phyloP scores from a whole-genome alignment of 192 early-diverging fungal species.

The Podila epicladia region DNA sequence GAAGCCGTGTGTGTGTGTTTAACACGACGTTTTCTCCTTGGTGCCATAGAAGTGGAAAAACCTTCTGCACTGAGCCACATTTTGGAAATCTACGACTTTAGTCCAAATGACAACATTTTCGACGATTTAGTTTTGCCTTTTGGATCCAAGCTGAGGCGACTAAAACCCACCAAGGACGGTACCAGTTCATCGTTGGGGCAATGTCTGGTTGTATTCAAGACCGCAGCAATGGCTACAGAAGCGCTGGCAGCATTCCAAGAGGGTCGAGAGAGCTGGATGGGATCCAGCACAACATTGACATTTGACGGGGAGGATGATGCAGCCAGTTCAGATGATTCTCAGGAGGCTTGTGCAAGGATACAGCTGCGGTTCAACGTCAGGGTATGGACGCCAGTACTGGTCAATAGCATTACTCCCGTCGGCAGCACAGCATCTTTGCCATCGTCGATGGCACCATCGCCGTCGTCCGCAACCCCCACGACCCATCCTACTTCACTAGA shows the following conservation, averaged over 20 bases:
- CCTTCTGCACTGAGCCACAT: conserved; percentile 31
- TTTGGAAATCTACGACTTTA: conserved; percentile 37
- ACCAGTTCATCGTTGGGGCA: conserved; percentile 1
- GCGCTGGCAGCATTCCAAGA: conserved; percentile 39
- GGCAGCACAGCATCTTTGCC: not conserved
- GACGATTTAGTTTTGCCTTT: conserved; percentile 20
- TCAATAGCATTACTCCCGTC: conserved; percentile 13
- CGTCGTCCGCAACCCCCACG: not conserved
- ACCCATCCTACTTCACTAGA: not conserved
- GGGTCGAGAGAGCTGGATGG: conserved; percentile 41
- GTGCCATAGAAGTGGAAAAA: conserved; percentile 21
- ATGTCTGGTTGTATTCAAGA: conserved; percentile 44
- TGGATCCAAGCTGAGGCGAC: conserved; percentile 22
- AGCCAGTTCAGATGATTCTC: not conserved
- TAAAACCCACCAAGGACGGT: conserved; percentile 12
- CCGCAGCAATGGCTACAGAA: conserved; percentile 25
- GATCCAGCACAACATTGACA: not conserved
- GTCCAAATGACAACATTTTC: conserved; percentile 31
- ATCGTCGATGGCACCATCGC: not conserved
- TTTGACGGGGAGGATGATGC: conserved; percentile 3
- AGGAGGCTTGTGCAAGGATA: not conserved
- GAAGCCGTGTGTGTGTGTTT: not conserved
- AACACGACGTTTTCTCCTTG: not conserved
- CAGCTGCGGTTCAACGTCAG: conserved; percentile 42
- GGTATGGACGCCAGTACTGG: conserved; percentile 37